Base-by-base conservation (phyloP, 1,139 yeast species). In the Spencermartinsiella ligniputridi region DNA sequence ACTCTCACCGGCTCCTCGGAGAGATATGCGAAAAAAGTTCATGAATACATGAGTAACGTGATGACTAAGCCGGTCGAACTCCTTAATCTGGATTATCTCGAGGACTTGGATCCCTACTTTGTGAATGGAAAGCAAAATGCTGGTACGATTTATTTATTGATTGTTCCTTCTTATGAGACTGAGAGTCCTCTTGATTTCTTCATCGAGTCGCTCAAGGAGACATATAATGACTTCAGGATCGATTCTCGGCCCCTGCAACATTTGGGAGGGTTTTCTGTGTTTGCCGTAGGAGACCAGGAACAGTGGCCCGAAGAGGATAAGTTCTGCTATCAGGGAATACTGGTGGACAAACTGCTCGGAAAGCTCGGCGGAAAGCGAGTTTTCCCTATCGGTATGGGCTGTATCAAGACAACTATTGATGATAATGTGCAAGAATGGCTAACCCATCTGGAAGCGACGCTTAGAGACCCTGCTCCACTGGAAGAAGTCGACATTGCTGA, bases 121-220 rank as follows among this genome's bases (percentile, higher is more conserved):
- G 71, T 86, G 39, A 73, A 78, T 39, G 67, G 66, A 5, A 67
- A 71, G 32, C 45, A 41, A 6, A 39, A 42, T 41, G 45, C 51
- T 27, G 52, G 52, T 21, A 39, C 54, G 18, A 71, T 78, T 37
- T 89, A 87, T 57, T 61, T 90, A 19, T 56, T 89, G 52, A 87
- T 89, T 13, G 70, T 89, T 22, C 97, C 97, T 2, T 87, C 96
- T 0, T 89, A 89, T 61, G 97, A 88, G 56, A 85, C 90, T 0
- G 97, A 89, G 63, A 85, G 95, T 1, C 96, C 97, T 9, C 74
- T 90, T 39, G 97, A 89, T 63, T 89, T 81, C 60, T 88, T 88
- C 63, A 69, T 89, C 47, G 95, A 87, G 58, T 82, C 86, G 42
- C 70, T 89, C 55, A 74, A 78, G 50, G 97, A 89, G 46, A 87